These are phyloP conservation scores for Dioscorea dumetorum DNA, from an alignment of 106 monocot genomes.

Conservation along the genomic window DNA sequence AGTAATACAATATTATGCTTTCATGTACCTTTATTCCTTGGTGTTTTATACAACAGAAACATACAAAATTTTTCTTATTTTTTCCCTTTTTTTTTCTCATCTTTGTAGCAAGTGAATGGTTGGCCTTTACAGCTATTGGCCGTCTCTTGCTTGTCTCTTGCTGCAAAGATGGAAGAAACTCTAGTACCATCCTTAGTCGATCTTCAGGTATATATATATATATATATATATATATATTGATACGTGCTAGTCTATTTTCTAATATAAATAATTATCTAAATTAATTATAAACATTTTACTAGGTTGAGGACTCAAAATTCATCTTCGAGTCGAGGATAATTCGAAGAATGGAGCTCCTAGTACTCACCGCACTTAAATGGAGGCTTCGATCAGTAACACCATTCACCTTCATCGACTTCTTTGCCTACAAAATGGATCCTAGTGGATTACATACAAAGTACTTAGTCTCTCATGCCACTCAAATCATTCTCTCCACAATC, in stretches of 20 bases:
- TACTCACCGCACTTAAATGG: constrained; percentile 60
- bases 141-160: constrained; percentile 80
- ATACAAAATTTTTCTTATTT: background rate
- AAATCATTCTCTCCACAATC: constrained; percentile 32
- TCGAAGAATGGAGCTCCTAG: constrained; percentile 58
- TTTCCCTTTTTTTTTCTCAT: background rate
- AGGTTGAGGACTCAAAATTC: constrained; percentile 55
- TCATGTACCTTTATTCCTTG: too few relatives aligned
- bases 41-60: too few relatives aligned
- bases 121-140: constrained; percentile 81
- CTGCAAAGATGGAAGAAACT: constrained; percentile 80
- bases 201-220: constrained; percentile 45
- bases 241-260: too few relatives aligned
- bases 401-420: constrained; percentile 45
- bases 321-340: constrained; percentile 63
- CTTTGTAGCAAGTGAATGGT: constrained; percentile 21
- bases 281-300: background rate
- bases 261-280: background rate
- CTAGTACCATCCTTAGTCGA: constrained; percentile 61
- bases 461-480: constrained; percentile 34
- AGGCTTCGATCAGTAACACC: constrained; percentile 45
- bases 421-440: constrained; percentile 33
- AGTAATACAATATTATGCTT: background rate
- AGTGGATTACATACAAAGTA: constrained; percentile 12
- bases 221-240: too few relatives aligned